Evolutionary conservation across 345 rosid species (phyloP).

Genomic region (Nephelium lappaceum): DNA sequence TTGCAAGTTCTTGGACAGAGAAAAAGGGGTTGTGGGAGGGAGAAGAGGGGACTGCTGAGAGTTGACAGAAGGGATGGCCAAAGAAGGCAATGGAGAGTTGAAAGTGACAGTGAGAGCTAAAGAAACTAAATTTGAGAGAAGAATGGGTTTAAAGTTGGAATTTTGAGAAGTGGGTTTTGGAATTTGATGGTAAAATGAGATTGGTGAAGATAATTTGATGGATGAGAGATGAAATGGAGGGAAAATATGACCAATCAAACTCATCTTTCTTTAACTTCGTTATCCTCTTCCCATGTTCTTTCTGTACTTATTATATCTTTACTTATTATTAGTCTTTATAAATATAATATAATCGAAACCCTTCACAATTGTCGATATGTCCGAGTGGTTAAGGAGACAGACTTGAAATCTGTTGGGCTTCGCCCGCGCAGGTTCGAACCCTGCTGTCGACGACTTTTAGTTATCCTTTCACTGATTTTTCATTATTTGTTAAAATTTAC

Average conservation of each 20-base stretch:
- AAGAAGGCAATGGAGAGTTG: constrained; percentile 53
- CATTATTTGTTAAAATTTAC: too few relatives aligned
- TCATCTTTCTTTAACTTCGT: constrained; percentile 18
- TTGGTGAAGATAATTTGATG: constrained; percentile 15
- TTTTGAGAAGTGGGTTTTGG: constrained; percentile 13
- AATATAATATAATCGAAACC: too few relatives aligned
- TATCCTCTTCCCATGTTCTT: background rate
- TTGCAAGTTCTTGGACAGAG: constrained; percentile 78
- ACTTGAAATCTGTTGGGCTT: constrained; percentile 91
- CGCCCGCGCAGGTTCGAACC: constrained; percentile 93
- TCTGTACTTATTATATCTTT: background rate
- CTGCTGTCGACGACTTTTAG: constrained; percentile 70
- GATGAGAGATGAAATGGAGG: constrained; percentile 30
- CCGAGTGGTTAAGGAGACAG: constrained; percentile 99
- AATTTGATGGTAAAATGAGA: constrained; percentile 20
- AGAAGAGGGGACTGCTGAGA: constrained; percentile 42
- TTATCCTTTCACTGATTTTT: too few relatives aligned
- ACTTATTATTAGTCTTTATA: too few relatives aligned
- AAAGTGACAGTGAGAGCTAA: constrained; percentile 60
- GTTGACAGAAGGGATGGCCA: constrained; percentile 72
- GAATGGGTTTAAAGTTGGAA: constrained; percentile 30
- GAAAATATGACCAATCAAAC: constrained; percentile 33
- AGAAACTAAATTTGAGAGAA: constrained; percentile 48
- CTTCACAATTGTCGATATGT: constrained; percentile 64
- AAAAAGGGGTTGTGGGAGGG: constrained; percentile 79